Evolutionary conservation across 2,329 filamentous ascomycete genomes (phyloP), one percentile per base, ranked within the genome.

Genomic region (Aspergillus sp.): DNA sequence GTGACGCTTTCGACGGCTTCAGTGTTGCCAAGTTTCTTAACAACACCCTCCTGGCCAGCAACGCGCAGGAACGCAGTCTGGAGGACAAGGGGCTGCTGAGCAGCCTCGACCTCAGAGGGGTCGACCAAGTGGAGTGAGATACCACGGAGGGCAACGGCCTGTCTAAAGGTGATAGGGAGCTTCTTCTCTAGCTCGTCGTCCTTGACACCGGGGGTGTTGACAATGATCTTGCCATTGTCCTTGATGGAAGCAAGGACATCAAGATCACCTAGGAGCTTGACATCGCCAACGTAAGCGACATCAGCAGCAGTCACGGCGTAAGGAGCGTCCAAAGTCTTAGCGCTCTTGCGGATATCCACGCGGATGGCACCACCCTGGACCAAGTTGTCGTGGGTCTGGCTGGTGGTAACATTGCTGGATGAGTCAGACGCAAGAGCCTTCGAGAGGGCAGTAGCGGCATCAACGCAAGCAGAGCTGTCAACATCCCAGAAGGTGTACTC

Each of bases 401-500:
- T 79, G 32, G 79, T 74, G 41, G 80, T 78, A 42, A 86, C 77
- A 54, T 84, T 85, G 63, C 75, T 75, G 0, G 78, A 69, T 7
- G 79, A 79, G 58, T 84, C 80, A 27, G 74, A 75, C 3, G 82
- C 79, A 32, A 85, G 68, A 7, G 83, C 74, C 61, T 82, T 76
- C 37, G 77, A 80, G 43, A 85, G 64, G 41, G 73, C 79, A 19
- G 79, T 71, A 9, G 89, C 84, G 1, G 88, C 83, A 50, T 75
- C 75, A 45, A 78, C 76, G 45, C 85, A 79, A 1, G 75, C 70
- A 23, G 90, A 90, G 66, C 83, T 80, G 62, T 95, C 91, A 37
- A 87, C 66, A 58, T 96, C 88, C 90, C 90, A 97, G 79, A 98
- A 96, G 10, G 84, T 85, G 73, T 93, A 97, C 69, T 97, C 87